Evolutionary conservation across 495 filamentous ascomycete genomes (phyloP), one percentile per base, ranked within the genome.

Genomic region (Neurospora sp.): DNA sequence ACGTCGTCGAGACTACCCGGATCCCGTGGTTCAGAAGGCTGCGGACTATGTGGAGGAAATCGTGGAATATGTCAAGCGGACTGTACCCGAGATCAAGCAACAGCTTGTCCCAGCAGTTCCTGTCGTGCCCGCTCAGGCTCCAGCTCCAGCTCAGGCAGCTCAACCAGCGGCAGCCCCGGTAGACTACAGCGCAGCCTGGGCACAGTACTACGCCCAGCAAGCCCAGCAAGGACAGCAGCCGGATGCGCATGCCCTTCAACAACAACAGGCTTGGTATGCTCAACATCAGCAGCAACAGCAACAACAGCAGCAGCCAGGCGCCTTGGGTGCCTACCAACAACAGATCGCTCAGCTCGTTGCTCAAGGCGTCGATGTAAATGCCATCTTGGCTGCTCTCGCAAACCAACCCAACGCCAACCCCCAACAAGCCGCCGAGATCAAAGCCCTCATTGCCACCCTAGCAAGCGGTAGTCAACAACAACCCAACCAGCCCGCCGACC

Each of bases 21-120:
- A 85, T 27, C 74, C 80, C 20, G 74, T 75, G 14, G 76, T 83
- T 20, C 81, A 82, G 61, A 71, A 72, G 8, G 80, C 78, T 9
- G 73, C 74, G 38, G 77, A 78, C 12, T 73, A 70, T 14, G 48
- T 85, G 6, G 79, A 84, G 69, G 76, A 74, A 9, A 68, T 78
- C 5, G 76, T 78, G 1, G 78, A 74, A 14, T 38, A 74, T 31
- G 72, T 85, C 22, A 80, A 75, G 68, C 74, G 74, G 79, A 80
- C 75, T 42, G 76, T 80, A 20, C 73, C 76, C 35, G 79, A 81
- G 22, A 31, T 44, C 31, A 42, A 53, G 68, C 72, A 66, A 70
- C 40, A 70, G 3, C 53, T 27, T n/a, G 38, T 46, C 10, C 72
- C 66, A 2, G 42, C 42, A 69, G 72, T 78, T 35, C 74, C 78